phyloP scores from a whole-genome alignment of 208 protist genomes.

The Endotrypanum monterogeii region DNA sequence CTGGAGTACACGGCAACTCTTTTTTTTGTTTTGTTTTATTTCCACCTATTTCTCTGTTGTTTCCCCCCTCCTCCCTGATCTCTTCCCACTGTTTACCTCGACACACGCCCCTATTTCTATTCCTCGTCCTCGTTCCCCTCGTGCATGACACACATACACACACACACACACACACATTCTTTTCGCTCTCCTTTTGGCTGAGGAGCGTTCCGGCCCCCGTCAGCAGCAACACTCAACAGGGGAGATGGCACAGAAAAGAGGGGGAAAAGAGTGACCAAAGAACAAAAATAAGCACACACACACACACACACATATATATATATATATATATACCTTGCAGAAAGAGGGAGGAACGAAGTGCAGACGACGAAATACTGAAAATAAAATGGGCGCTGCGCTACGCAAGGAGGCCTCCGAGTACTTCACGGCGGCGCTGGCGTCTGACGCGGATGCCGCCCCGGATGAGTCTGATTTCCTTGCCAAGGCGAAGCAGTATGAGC shows the following conservation, averaged over 20 bases:
- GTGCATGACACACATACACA: not conserved
- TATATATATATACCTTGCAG: not conserved
- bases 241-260: not conserved
- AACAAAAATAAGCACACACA: not conserved
- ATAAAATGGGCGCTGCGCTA: slow-evolving; percentile 37
- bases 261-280: not conserved
- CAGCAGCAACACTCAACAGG: not conserved
- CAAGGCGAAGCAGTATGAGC: slow-evolving; percentile 36
- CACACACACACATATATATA: not conserved
- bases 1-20: too few relatives aligned
- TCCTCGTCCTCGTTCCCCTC: not conserved
- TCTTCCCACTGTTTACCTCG: not conserved
- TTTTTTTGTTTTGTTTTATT: too few relatives aligned
- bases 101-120: not conserved
- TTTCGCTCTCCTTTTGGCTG: too few relatives aligned
- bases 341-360: not conserved
- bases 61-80: too few relatives aligned
- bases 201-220: too few relatives aligned
- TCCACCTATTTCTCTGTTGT: too few relatives aligned
- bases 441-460: slow-evolving; percentile 24
- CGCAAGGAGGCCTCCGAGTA: slow-evolving; percentile 64
- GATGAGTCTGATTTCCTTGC: slow-evolving; percentile 34
- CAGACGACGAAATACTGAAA: not conserved
- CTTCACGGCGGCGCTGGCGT: slow-evolving; percentile 35
- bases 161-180: too few relatives aligned